phyloP scores from a whole-genome alignment of 2,329 filamentous ascomycete species.

The Trichophyton simii region DNA sequence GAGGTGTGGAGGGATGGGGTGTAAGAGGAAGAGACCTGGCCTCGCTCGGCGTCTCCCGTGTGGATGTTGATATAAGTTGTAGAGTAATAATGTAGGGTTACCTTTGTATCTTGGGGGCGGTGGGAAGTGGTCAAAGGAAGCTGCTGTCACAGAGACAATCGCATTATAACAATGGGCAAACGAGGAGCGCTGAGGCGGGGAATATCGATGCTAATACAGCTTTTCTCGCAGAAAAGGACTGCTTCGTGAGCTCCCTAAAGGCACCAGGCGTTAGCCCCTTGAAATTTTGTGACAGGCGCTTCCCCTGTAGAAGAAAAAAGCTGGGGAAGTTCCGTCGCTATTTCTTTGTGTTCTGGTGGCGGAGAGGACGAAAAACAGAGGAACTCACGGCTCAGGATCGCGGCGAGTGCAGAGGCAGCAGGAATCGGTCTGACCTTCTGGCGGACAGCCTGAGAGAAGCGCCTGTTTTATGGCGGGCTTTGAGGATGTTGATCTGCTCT shows the following conservation, averaged over 20 bases:
- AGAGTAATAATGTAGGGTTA: not conserved
- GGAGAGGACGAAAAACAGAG: not conserved
- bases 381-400: not conserved
- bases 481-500: not conserved
- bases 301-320: constrained; percentile 1
- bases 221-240: not conserved
- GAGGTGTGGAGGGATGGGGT: not conserved
- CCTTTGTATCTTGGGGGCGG: not conserved
- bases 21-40: not conserved
- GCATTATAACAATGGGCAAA: constrained; percentile 1
- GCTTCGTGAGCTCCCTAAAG: not conserved
- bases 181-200: not conserved
- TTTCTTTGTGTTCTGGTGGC: constrained; percentile 1
- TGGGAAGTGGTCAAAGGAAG: not conserved
- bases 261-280: not conserved
- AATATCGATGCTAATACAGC: not conserved
- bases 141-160: not conserved
- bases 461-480: not conserved
- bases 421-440: not conserved
- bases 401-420: not conserved
- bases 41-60: not conserved
- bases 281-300: not conserved
- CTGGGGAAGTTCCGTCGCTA: not conserved
- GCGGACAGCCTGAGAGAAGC: not conserved
- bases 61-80: not conserved